These are phyloP conservation scores for Persicaria maculosa DNA, from an alignment of 148 eudicot species.

Conservation along the genomic window DNA sequence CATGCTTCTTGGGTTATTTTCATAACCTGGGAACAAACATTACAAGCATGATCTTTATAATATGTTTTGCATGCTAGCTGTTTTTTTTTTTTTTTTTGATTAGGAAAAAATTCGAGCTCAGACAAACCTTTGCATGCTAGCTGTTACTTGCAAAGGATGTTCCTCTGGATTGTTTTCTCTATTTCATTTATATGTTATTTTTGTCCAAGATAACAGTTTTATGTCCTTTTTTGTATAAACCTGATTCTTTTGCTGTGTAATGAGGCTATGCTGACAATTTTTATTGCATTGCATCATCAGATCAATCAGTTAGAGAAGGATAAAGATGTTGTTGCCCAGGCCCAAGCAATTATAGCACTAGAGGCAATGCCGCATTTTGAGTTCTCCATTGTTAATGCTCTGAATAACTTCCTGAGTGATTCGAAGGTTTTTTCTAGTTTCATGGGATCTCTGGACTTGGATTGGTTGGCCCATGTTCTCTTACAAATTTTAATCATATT, in stretches of 20 bases:
- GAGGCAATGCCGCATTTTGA: constrained; percentile 64
- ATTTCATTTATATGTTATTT: neutral
- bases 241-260: neutral
- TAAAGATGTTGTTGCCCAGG: constrained; percentile 98
- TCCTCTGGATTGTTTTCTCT: neutral
- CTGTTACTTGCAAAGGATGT: neutral
- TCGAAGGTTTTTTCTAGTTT: constrained; percentile 49
- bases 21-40: neutral
- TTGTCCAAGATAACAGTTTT: neutral
- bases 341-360: constrained; percentile 68
- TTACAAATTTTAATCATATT: neutral
- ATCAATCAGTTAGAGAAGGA: constrained; percentile 96
- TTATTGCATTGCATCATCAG: constrained; percentile 22
- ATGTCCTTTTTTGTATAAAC: neutral
- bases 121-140: neutral
- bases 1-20: neutral
- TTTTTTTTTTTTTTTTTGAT: no score
- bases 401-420: constrained; percentile 58
- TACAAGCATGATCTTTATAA: neutral
- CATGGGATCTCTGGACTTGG: neutral
- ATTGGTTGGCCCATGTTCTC: constrained; percentile 1
- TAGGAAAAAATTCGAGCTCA: no score
- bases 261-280: neutral
- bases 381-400: constrained; percentile 68
- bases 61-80: neutral